Evolutionary conservation across 805 yeast genomes (phyloP).

Genomic region (Schwanniomyces pseudopolymorphus): DNA sequence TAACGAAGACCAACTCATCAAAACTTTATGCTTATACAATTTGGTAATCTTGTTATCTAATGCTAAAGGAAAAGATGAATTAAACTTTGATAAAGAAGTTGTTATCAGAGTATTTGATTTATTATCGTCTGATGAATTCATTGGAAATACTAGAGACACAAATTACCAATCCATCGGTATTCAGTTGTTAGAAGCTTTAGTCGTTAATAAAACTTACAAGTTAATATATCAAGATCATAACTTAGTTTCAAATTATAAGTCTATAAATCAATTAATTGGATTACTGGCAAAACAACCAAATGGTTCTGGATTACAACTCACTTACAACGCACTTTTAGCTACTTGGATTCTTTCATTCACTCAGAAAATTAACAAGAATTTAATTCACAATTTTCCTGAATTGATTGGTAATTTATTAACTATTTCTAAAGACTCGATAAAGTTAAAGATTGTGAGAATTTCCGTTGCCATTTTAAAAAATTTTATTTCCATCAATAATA

Average conservation of each 20-base stretch:
- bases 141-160: slow-evolving; percentile 32
- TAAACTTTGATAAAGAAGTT: slow-evolving; percentile 36
- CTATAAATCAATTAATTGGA: slow-evolving; percentile 29
- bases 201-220: slow-evolving; percentile 56
- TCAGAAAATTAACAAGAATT: slow-evolving; percentile 45
- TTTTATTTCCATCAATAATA: slow-evolving; percentile 41
- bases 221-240: slow-evolving; percentile 40
- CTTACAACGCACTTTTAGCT: slow-evolving; percentile 73
- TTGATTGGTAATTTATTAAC: slow-evolving; percentile 52
- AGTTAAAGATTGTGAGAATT: slow-evolving; percentile 86
- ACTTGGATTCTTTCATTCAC: slow-evolving; percentile 87
- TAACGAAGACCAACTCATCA: slow-evolving; percentile 55
- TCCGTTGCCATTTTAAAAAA: slow-evolving; percentile 74
- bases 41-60: slow-evolving; percentile 47
- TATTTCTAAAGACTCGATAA: slow-evolving; percentile 77
- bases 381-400: slow-evolving; percentile 53
- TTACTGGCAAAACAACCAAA: slow-evolving; percentile 34
- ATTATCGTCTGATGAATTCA: slow-evolving; percentile 27
- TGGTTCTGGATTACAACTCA: slow-evolving; percentile 67
- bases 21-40: slow-evolving; percentile 54
- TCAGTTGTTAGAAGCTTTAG: slow-evolving; percentile 63
- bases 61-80: slow-evolving; percentile 15
- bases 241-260: slow-evolving; percentile 32
- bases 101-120: slow-evolving; percentile 38
- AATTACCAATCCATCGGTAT: slow-evolving; percentile 58